A percentile compares a stretch with the other conserved stretches of the same genome.
phyloP scores from a whole-genome alignment of 768 basidiomycete species.

The Calocera viscosa region DNA sequence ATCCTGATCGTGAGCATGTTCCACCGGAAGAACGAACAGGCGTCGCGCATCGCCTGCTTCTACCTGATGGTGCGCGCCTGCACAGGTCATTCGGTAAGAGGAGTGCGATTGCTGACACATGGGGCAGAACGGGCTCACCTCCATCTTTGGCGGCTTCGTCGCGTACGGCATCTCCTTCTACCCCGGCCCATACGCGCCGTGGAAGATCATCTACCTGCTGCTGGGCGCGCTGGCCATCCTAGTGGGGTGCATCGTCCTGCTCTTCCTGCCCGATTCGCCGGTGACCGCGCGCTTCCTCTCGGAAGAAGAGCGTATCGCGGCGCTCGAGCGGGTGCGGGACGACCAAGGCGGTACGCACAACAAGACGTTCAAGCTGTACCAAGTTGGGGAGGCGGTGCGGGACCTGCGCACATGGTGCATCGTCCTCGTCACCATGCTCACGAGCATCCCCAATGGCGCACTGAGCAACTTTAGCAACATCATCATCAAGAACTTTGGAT shows the following conservation, averaged over 20 bases:
- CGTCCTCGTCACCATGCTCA: conserved; percentile 11
- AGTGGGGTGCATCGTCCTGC: conserved; percentile 42
- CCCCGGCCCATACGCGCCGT: conserved; percentile 40
- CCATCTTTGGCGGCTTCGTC: conserved; percentile 49
- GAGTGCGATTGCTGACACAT: too few relatives aligned
- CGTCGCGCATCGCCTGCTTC: conserved; percentile 49
- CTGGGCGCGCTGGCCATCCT: conserved; percentile 51
- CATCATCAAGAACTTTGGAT: conserved; percentile 16
- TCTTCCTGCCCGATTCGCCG: conserved; percentile 55
- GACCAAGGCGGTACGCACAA: conserved; percentile 51
- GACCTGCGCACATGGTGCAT: conserved; percentile 46
- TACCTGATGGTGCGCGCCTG: too few relatives aligned
- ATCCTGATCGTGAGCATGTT: conserved; percentile 55
- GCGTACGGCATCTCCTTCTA: conserved; percentile 48
- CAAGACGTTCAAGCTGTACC: conserved; percentile 45
- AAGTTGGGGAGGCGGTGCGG: conserved; percentile 42
- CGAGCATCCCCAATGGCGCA: conserved; percentile 12
- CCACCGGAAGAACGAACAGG: conserved; percentile 55
- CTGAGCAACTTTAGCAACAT: conserved; percentile 11
- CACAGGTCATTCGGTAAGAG: too few relatives aligned
- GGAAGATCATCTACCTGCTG: conserved; percentile 49
- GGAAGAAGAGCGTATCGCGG: conserved; percentile 48
- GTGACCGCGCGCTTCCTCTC: conserved; percentile 46
- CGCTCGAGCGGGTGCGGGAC: conserved; percentile 51
- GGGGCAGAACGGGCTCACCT: too few relatives aligned